Conservation (phyloP, 345 rosid genomes). For the Brassica cretica region DNA sequence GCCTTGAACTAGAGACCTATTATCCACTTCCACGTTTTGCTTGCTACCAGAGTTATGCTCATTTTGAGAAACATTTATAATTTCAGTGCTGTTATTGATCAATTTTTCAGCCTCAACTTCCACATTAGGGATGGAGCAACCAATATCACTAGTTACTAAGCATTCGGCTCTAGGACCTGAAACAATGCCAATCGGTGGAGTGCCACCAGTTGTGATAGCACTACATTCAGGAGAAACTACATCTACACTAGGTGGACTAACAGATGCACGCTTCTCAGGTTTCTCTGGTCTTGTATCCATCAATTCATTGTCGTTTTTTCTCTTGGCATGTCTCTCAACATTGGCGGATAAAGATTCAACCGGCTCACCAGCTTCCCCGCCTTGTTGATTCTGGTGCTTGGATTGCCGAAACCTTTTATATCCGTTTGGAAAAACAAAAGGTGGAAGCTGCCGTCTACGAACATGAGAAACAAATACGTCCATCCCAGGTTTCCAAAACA, state of each 20-base stretch:
- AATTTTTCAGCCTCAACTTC: constrained; percentile 34
- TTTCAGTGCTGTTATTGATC: constrained; percentile 3
- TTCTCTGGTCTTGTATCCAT: constrained; percentile 42
- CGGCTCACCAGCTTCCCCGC: constrained; percentile 44
- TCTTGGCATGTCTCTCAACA: constrained; percentile 43
- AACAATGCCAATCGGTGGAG: constrained; percentile 31
- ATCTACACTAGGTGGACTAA: constrained; percentile 44
- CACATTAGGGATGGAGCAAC: constrained; percentile 26
- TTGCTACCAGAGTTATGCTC: constrained; percentile 11
- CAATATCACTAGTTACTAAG: constrained; percentile 34
- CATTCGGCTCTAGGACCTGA: constrained; percentile 36
- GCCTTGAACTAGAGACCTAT: constrained; percentile 29
- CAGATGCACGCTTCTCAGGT: constrained; percentile 45
- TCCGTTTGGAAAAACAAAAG: constrained; percentile 64
- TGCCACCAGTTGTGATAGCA: constrained; percentile 36
- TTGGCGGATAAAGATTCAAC: constrained; percentile 37
- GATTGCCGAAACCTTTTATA: constrained; percentile 48
- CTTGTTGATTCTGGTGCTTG: constrained; percentile 46
- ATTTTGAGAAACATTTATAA: constrained; percentile 15
- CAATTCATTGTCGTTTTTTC: constrained; percentile 44
- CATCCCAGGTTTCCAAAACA: constrained; percentile 74
- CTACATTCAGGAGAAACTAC: constrained; percentile 42
- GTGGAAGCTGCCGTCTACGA: constrained; percentile 62
- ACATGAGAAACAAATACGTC: constrained; percentile 63
- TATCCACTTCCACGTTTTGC: constrained; percentile 29